A percentile compares a stretch with the other conserved stretches of the same genome.
phyloP scores from a whole-genome alignment of 225 moss, liverwort and hornwort genomes.

The Sphagnum tenellum region DNA sequence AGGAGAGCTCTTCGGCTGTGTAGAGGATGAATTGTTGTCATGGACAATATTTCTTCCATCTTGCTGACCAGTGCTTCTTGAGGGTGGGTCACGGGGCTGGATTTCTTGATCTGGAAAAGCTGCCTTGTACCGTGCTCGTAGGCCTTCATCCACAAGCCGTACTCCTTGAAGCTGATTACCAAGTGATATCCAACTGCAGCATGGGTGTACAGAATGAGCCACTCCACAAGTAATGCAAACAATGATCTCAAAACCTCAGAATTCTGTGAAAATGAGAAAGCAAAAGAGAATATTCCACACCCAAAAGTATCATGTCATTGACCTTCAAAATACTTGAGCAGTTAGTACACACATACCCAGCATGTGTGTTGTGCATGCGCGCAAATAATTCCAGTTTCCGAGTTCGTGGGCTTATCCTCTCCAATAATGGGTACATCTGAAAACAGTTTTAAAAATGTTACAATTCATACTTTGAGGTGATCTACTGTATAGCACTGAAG shows the following conservation, averaged over 20 bases:
- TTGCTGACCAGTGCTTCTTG: slow-evolving; percentile 22
- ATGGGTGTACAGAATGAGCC: neutral
- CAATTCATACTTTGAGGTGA: neutral
- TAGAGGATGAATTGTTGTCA: slow-evolving; percentile 46
- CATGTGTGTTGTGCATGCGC: slow-evolving; percentile 99
- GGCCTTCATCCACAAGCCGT: slow-evolving; percentile 90
- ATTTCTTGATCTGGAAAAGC: slow-evolving; percentile 88
- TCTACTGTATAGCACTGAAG: too few relatives aligned
- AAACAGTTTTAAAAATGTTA: slow-evolving; percentile 2
- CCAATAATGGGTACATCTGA: slow-evolving; percentile 98
- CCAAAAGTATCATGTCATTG: too few relatives aligned
- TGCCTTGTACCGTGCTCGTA: slow-evolving; percentile 81
- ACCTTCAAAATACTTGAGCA: too few relatives aligned
- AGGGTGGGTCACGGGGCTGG: slow-evolving; percentile 75
- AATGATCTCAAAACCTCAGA: neutral
- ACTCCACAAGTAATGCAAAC: too few relatives aligned
- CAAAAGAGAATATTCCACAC: neutral
- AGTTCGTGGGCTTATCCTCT: slow-evolving; percentile 95
- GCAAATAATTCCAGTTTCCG: slow-evolving; percentile 98
- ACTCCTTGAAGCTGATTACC: slow-evolving; percentile 96
- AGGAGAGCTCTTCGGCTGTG: slow-evolving; percentile 48
- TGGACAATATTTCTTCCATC: slow-evolving; percentile 43
- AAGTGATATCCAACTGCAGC: slow-evolving; percentile 88
- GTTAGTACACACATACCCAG: slow-evolving; percentile 49
- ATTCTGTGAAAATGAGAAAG: neutral